Conservation (phyloP, 495 filamentous ascomycete species). For the Neurospora cerealis region DNA sequence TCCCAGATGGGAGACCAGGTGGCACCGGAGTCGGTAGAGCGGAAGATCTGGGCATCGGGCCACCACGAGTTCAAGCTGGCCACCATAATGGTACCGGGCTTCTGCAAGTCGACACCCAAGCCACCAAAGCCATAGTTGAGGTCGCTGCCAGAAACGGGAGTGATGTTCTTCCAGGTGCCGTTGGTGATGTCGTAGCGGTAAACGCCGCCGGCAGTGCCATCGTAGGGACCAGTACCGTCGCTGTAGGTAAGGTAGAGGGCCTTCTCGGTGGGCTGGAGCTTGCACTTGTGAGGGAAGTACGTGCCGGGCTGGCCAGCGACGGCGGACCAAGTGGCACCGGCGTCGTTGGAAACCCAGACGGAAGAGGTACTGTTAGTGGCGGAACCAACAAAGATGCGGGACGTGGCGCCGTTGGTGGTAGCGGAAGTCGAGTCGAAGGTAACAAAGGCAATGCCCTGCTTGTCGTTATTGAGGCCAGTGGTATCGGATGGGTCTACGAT, state of each 20-base stretch:
- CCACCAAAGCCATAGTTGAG: slow-evolving; percentile 47
- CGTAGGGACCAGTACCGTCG: slow-evolving; percentile 46
- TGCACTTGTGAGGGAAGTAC: slow-evolving; percentile 47
- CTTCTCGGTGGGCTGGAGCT: slow-evolving; percentile 43
- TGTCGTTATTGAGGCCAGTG: slow-evolving; percentile 36
- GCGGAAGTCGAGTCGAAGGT: slow-evolving; percentile 47
- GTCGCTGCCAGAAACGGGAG: slow-evolving; percentile 33
- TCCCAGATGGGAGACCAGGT: slow-evolving; percentile 46
- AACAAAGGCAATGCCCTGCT: slow-evolving; percentile 43
- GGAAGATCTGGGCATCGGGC: slow-evolving; percentile 47
- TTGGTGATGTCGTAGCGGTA: slow-evolving; percentile 42
- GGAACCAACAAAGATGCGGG: slow-evolving; percentile 48
- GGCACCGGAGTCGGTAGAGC: slow-evolving; percentile 42
- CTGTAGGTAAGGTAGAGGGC: slow-evolving; percentile 47
- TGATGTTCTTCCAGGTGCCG: slow-evolving; percentile 45
- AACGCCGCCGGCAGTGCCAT: slow-evolving; percentile 41
- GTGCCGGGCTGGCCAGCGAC: slow-evolving; percentile 38
- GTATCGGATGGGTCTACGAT: slow-evolving; percentile 34
- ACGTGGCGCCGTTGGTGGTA: slow-evolving; percentile 35
- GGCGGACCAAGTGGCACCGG: slow-evolving; percentile 41
- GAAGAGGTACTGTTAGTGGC: slow-evolving; percentile 43
- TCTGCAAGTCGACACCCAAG: slow-evolving; percentile 42
- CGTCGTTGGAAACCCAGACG: slow-evolving; percentile 45
- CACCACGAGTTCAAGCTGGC: slow-evolving; percentile 49
- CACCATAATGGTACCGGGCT: slow-evolving; percentile 45